Evolutionary conservation across 2,329 filamentous ascomycete genomes (phyloP), one percentile per base, ranked within the genome.

Genomic region (Ampelomyces quisqualis): DNA sequence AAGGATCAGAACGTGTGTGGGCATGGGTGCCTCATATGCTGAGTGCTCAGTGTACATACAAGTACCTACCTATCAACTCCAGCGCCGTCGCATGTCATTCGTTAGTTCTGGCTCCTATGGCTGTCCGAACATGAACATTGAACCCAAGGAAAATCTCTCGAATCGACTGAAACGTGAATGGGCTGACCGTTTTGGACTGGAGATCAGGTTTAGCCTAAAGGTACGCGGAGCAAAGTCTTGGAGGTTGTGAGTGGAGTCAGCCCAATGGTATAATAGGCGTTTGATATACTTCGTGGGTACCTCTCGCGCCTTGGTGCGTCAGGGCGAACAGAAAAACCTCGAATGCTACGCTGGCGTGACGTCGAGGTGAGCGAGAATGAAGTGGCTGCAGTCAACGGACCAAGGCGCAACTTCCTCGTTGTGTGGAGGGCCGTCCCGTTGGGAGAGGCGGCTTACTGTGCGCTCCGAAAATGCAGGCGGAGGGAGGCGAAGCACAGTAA

Each of bases 381-480:
- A 40, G 40, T 46, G 32, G 40, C 43, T 41, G 33, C 39, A 9
- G 10, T 40, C 30, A 22, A 48, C 29, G 34, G 13, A 39, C 34
- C 30, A 44, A 22, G 40, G 38, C 40, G 33, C 41, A 39, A 24
- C 38, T 41, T 35, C 46, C 42, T 49, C 30, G 31, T 35, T 31
- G 44, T 47, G 47, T 51, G 42, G 50, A 60, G 57, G 55, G 49
- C 55, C 59, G 56, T 55, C 45, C 57, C 53, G 55, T 49, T 51
- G 42, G 38, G 28, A 46, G 47, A 47, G 51, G 50, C 53, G 45
- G 59, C 57, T 57, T 53, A 60, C 50, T 39, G 3, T 49, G 53
- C 54, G 21, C 42, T 18, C 27, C 38, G 9, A 34, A n/a, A 27
- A 42, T 52, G 47, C 40, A 47, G 13, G 34, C 21, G 19, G 40